These are phyloP conservation scores for Mangifera indica DNA, from an alignment of 345 rosid species.

Conservation along the genomic window DNA sequence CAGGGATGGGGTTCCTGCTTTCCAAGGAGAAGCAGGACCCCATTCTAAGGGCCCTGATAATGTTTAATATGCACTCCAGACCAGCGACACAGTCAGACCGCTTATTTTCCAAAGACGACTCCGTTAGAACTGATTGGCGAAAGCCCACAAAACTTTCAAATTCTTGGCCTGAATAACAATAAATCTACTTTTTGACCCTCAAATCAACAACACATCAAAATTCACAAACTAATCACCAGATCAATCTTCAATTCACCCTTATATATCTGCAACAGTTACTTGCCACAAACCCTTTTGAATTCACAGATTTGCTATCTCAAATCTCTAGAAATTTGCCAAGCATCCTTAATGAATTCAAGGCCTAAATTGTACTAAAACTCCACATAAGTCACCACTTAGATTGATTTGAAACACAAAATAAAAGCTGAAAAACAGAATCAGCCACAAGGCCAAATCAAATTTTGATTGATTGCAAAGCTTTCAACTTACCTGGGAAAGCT, in stretches of 20 bases:
- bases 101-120: conserved; percentile 53
- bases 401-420: conserved; percentile 1
- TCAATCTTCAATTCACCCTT: neutral
- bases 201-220: conserved; percentile 2
- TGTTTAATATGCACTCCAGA: conserved; percentile 91
- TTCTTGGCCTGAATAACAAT: conserved; percentile 30
- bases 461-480: neutral
- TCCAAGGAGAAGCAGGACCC: conserved; percentile 99
- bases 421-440: conserved; percentile 15
- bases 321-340: neutral
- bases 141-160: conserved; percentile 20
- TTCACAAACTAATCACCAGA: neutral
- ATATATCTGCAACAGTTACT: neutral
- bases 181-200: conserved; percentile 13
- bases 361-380: neutral
- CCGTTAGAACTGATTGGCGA: conserved; percentile 42
- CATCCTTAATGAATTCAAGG: neutral
- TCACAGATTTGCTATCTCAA: neutral
- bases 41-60: conserved; percentile 99
- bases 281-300: conserved; percentile 2
- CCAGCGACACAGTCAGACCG: conserved; percentile 66
- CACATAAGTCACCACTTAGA: neutral
- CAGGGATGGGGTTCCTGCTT: conserved; percentile 86
- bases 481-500: conserved; percentile 9
- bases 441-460: conserved; percentile 9